Evolutionary conservation across 2,329 filamentous ascomycete genomes (phyloP), one percentile per base, ranked within the genome.

Genomic region (Annulohypoxylon truncatum): DNA sequence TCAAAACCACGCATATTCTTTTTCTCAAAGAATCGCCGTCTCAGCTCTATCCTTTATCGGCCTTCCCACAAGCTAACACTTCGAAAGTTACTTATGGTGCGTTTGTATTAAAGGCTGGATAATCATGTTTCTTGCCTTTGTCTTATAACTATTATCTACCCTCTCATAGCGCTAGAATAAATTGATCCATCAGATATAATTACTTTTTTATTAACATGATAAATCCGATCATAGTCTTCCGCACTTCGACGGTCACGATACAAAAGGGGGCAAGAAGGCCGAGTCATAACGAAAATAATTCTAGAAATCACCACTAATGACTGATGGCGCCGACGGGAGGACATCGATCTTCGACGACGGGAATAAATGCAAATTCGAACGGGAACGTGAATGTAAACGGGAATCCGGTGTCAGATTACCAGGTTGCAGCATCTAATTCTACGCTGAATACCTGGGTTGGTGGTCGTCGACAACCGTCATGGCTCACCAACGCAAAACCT

Each of bases 391-490:
- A 9, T 29, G 24, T 13, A 3, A 48, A 29, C 5, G 24, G 26
- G 31, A 22, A 24, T 42, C 38, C 18, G 9, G 46, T 66, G 33
- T 50, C 67, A 31, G 68, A 69, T 15, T 55, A 61, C 15, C 73
- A 79, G 64, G 74, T 82, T 62, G 77, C 78, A 24, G 76, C 76
- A 22, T 79, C 79, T 3, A 83, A 83, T 70, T 77, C 78, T 47
- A 82, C 82, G 0, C 55, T 81, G 55, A 79, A 81, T 62, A 65
- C 75, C 24, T 80, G 81, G 67, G 71, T 82, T 20, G 78, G 79
- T 40, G 74, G 76, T 50, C 77, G 74, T 42, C 76, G 73, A 61
- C 79, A 76, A 50, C 76, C 70, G 13, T 71, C 76, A 59, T 79
- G 77, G 77, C 76, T 79, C 53, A 57, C 69, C 61, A 75, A 72